Evolutionary conservation across 2,329 filamentous ascomycete genomes (phyloP).

Genomic region (Neofusicoccum sp.): DNA sequence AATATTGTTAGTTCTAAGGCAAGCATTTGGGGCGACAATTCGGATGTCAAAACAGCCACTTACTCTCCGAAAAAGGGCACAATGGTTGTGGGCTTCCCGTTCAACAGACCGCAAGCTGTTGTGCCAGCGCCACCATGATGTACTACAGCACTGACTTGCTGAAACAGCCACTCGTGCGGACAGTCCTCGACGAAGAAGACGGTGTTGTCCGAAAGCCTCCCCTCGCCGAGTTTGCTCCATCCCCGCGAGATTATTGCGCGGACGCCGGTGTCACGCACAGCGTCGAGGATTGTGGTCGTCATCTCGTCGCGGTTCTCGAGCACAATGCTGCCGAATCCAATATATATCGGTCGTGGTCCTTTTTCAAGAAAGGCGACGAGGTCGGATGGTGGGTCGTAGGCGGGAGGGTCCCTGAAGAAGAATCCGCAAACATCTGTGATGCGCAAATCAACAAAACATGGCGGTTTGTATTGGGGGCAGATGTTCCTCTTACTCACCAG

Average conservation of each 20-base stretch:
- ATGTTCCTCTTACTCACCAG: no score
- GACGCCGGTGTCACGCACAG: conserved; percentile 35
- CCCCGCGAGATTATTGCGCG: conserved; percentile 56
- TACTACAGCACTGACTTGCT: conserved; percentile 54
- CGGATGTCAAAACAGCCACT: not conserved
- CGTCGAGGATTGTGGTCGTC: conserved; percentile 47
- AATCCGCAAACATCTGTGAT: conserved; percentile 46
- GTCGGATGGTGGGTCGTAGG: conserved; percentile 41
- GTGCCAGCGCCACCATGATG: conserved; percentile 62
- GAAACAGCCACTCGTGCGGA: conserved; percentile 60
- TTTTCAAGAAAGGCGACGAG: conserved; percentile 44
- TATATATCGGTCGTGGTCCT: conserved; percentile 53
- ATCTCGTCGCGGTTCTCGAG: conserved; percentile 50
- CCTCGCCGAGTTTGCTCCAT: conserved; percentile 47
- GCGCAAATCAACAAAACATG: no score
- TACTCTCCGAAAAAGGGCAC: conserved; percentile 58
- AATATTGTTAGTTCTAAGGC: no score
- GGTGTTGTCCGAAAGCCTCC: conserved; percentile 22
- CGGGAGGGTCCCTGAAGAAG: conserved; percentile 41
- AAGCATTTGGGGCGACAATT: no score
- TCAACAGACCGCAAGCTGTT: conserved; percentile 54
- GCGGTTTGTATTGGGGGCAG: no score
- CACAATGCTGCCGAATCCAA: conserved; percentile 58
- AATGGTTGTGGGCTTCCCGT: conserved; percentile 53
- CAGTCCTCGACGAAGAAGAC: conserved; percentile 53